Base-by-base conservation (phyloP, 148 eudicot species). In the Amaranthus cruentus region DNA sequence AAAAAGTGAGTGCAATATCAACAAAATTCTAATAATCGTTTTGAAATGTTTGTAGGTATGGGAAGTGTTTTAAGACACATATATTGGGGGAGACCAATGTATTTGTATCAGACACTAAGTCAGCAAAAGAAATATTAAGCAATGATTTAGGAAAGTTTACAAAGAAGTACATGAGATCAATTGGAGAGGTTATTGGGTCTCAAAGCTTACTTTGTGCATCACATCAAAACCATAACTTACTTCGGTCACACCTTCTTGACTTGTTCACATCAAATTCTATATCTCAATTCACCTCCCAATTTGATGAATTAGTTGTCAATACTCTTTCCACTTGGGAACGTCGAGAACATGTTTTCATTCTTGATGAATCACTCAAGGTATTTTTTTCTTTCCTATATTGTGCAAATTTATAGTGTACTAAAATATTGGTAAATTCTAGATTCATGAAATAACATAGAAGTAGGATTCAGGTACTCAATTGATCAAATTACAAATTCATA, bases 121-220 rank as follows among this genome's bases (percentile, higher is more conserved):
- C 88, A 55, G 84, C 88, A 4, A 83, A 83, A 54, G 78, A 76
- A 56, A 78, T 83, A 59, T 52, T 85, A 10, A 85, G 83, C 71
- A 83, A 78, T 43, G 88, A 85, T 48, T 49, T 74, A 51, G 88
- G 88, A 3, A 85, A 64, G 64, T 85, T 83, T 75, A 83, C 84
- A 21, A 85, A 85, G 78, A 85, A 76, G 62, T 81, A 85, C 65
- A 85, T 85, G n/a, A 76, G 81, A 56, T 85, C 84, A 59, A 83
- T 83, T 46, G 86, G 79, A 28, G 78, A 85, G 62, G 76, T 85
- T 10, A 72, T 85, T 38, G 88, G 88, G 38, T 50, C 67, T 43
- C 70, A 83, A 74, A 85, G 86, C 78, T 13, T 85, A 3, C 81
- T 85, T 48, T 85, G 86, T 73, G 84, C 86, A 46, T 71, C 86